Base-by-base conservation (phyloP, 352 stramenopile genomes). In the Phytophthora uliginosa region DNA sequence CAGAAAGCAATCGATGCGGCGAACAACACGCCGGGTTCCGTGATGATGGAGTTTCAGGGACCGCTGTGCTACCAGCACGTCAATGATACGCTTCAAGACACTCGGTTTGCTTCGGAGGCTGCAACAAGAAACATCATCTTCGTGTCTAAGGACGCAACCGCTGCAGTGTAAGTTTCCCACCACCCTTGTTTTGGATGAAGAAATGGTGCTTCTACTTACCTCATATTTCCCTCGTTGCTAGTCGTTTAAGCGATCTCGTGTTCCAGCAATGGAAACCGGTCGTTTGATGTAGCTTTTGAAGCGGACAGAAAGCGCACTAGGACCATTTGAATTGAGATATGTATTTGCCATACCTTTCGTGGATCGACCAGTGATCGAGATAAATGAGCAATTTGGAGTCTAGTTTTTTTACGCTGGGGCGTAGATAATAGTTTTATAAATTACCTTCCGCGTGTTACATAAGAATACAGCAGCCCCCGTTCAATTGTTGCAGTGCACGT, bases 41-140 rank as follows among this genome's bases (percentile, higher is more conserved):
- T 92, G 17, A 54, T 83, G 53, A 84, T 92, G 79, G 85, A 92
- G 63, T 91, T 90, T 28, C 83, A 91, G 31, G 81, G 85, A 0
- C 8, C 52, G 0, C 24, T 58, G 3, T 72, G 73, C 54, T 76
- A 76, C 5, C 42, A 62, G 10, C 68, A 78, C 20, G 63, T 71
- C 6, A 54, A 52, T 0, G 53, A 74, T 12, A 58, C 77, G 18
- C 65, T 89, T 4, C 52, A 80, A 59, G 59, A 20, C 9, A 45
- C 64, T 22, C 55, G 34, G 18, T 86, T 83, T 58, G 53, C 73
- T 9, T 54, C 45, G 3, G 75, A 82, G 17, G 18, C 62, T 2
- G 51, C 61, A n/a, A 57, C 42, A 15, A 59, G 52, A 1, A 72
- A 61, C 53, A 31, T 38, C n/a, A 56, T 85, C 34, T 77, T 84